Evolutionary conservation across 345 rosid genomes (phyloP), one percentile per base, ranked within the genome.

Genomic region (Gossypium raimondii): DNA sequence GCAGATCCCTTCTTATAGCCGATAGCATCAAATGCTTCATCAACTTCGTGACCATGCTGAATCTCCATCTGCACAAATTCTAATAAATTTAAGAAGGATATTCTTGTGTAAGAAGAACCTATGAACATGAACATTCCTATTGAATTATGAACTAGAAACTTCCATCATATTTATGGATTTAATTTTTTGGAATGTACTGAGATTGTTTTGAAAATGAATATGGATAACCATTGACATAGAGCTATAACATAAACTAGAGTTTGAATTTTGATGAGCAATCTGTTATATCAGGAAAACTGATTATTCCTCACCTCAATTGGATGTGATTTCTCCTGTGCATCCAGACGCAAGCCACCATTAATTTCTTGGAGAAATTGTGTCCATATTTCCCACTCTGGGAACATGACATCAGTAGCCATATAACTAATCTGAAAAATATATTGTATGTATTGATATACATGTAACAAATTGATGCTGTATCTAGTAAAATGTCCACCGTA

Each of bases 371-470:
- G 88, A 89, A 95, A 95, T 84, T 95, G 99, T 76, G 92, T 95
- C 98, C 99, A 95, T 65, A 91, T 87, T 78, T 95, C 91, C 99
- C 98, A 95, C 76, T 93, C 92, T 29, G 99, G 98, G 77, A 95
- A 93, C 85, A 95, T 81, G 81, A 83, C 77, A 87, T 95, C 99
- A 73, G 89, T 81, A 20, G 98, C 97, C 83, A 95, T 85, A 84
- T 95, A 93, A 87, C 99, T 95, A 75, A 93, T 91, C 99, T 95
- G 91, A 8, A 78, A 84, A 78, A 34, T 34, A 34, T 34, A 34
- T 34, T 34, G 41, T 34, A 34, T 4, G 41, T 34, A 34, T 34
- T 34, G 41, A 5, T 34, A 34, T 34, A 5, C 41, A 34, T 34
- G 41, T 34, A 61, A 60, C 63, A 57, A 72, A n/a, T 62, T 18